Base-by-base conservation (phyloP, 2,329 filamentous ascomycete species). In the Salinomyces thailandicus region DNA sequence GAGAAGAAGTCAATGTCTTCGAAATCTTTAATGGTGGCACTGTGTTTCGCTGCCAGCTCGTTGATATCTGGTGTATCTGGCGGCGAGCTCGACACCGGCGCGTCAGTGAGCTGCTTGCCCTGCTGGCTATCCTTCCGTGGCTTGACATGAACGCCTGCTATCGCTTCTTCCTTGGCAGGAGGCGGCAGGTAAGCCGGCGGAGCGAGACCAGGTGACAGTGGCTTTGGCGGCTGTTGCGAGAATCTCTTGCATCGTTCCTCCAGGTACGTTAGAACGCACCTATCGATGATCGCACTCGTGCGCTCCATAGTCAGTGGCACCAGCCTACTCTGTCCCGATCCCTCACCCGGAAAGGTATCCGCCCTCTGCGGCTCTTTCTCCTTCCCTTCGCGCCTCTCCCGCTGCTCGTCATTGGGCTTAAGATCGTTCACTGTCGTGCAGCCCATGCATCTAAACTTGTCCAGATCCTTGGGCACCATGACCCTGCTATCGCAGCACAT, bases 341-440 rank as follows among this genome's bases (percentile, higher is more conserved):
- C 18, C 8, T 46, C 32, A 28, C 31, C 35, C 20, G 42, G 37
- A 34, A 43, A 43, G 19, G 38, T 45, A 15, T 44, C 39, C 34
- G 46, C 41, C 29, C 39, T 33, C 22, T 26, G 24, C 24, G 28
- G 31, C 24, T 39, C 34, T 15, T 42, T 41, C n/a, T n/a, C n/a
- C 32, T 38, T 26, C 33, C 41, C 44, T 35, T 42, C 42, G 34
- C 42, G 41, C 30, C 39, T 42, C 27, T 46, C 41, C 31, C 39
- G 35, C 42, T 47, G 37, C 38, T 51, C 44, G 37, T 38, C 39
- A 17, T 45, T 49, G 48, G 58, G 46, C 38, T 52, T 50, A 35
- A 93, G 60, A 55, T 93, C 85, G 55, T 93, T 93, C 54, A 94
- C 77, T 13, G 82, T 91, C 51, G 83, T 65, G 58, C 86, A 94